Percentiles rank a stretch among this genome's conserved stretches.
Conservation (phyloP, 805 yeast genomes). For the Zygotorulaspora chibaensis region DNA sequence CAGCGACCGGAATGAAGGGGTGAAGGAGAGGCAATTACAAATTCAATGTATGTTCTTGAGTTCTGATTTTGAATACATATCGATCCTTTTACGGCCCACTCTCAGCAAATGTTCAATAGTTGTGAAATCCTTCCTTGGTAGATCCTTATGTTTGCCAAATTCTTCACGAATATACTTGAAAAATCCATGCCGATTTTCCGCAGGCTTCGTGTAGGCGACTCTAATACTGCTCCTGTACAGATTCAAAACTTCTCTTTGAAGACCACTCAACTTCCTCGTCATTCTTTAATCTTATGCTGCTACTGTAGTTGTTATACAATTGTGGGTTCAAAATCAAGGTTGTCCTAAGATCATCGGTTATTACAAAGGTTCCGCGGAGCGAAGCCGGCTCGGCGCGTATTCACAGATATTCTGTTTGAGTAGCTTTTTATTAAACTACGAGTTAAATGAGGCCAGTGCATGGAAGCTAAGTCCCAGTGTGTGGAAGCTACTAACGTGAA, state of each 20-base stretch:
- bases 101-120: conserved; percentile 83
- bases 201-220: conserved; percentile 44
- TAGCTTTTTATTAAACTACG: too few relatives aligned
- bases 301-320: neutral
- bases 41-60: conserved; percentile 59
- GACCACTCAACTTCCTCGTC: conserved; percentile 40
- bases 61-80: conserved; percentile 65
- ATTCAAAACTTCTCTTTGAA: conserved; percentile 50
- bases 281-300: conserved; percentile 12
- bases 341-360: neutral
- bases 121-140: conserved; percentile 75
- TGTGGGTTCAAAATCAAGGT: neutral
- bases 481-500: too few relatives aligned
- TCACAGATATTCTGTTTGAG: too few relatives aligned
- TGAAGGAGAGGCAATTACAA: too few relatives aligned
- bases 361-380: too few relatives aligned
- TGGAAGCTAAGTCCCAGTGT: too few relatives aligned
- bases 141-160: conserved; percentile 51
- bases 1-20: too few relatives aligned
- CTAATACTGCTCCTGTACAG: conserved; percentile 48
- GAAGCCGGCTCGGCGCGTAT: too few relatives aligned
- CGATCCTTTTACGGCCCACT: conserved; percentile 65
- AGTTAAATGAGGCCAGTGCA: too few relatives aligned
- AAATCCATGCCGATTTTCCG: conserved; percentile 43
- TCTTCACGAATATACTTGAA: conserved; percentile 50